A percentile compares a stretch with the other conserved stretches of the same genome.
Conservation (phyloP, 331 rosid species). For the Pyracantha coccinea region DNA sequence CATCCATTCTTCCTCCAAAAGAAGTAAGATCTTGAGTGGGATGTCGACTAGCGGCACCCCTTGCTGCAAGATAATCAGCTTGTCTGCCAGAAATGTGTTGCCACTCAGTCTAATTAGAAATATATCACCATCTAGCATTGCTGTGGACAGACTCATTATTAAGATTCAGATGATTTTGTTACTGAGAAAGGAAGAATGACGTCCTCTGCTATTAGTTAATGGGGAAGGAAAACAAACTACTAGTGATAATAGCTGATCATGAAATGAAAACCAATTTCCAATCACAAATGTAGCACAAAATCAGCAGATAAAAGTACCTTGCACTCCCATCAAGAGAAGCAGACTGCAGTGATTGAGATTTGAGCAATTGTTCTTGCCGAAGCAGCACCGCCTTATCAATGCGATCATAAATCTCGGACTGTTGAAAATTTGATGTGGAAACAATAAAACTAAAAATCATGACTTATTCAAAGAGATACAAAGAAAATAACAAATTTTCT, state of each 20-base stretch:
- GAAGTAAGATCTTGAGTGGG: slow-evolving; percentile 77
- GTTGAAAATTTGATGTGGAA: slow-evolving; percentile 22
- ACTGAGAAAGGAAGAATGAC: slow-evolving; percentile 13
- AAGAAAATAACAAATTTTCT: background rate
- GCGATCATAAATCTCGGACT: slow-evolving; percentile 80
- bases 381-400: slow-evolving; percentile 77
- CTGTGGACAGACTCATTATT: slow-evolving; percentile 39
- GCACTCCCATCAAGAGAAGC: slow-evolving; percentile 78
- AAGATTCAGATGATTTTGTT: slow-evolving; percentile 17
- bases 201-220: slow-evolving; percentile 6
- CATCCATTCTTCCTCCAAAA: slow-evolving; percentile 87
- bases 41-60: slow-evolving; percentile 83
- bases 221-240: slow-evolving; percentile 14
- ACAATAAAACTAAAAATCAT: background rate
- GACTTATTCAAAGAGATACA: background rate
- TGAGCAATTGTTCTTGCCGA: slow-evolving; percentile 93
- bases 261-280: slow-evolving; percentile 11
- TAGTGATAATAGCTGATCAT: slow-evolving; percentile 11
- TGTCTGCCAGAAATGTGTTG: slow-evolving; percentile 99
- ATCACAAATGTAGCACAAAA: background rate
- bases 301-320: slow-evolving; percentile 48
- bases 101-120: slow-evolving; percentile 84
- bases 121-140: slow-evolving; percentile 51
- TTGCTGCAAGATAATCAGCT: slow-evolving; percentile 91
- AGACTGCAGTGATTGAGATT: slow-evolving; percentile 74